A percentile compares a stretch with the other conserved stretches of the same genome.
Conservation (phyloP, 768 basidiomycete genomes). For the Artomyces pyxidatus region DNA sequence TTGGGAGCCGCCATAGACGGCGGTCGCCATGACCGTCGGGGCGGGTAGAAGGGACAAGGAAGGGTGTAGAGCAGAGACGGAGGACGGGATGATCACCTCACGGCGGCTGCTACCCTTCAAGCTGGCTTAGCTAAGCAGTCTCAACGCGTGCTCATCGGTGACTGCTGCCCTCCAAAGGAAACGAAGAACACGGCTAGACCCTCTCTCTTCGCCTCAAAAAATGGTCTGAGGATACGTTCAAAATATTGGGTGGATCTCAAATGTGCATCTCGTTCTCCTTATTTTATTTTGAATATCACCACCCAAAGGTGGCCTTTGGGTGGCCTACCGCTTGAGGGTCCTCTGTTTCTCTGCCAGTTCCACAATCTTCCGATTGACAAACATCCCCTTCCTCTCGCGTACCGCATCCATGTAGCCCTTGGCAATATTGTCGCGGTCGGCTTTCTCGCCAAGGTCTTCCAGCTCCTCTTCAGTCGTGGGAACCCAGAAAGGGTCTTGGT, state of each 20-base stretch:
- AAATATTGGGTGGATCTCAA: no score
- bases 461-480: slow-evolving; percentile 95
- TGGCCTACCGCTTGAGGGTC: slow-evolving; percentile 57
- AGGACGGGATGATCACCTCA: no score
- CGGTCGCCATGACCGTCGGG: slow-evolving; percentile 2
- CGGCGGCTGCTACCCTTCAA: no score
- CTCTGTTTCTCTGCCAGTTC: slow-evolving; percentile 97
- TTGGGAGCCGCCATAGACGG: not conserved
- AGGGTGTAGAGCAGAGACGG: not conserved
- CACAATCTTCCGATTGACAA: slow-evolving; percentile 91
- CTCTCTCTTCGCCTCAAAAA: no score
- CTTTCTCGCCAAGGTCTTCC: slow-evolving; percentile 94
- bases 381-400: slow-evolving; percentile 89
- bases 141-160: no score
- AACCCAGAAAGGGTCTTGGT: slow-evolving; percentile 96
- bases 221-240: no score
- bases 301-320: no score
- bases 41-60: not conserved
- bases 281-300: no score
- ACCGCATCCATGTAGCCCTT: slow-evolving; percentile 89
- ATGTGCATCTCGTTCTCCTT: no score
- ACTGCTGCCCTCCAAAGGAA: not conserved
- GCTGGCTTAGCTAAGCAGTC: no score
- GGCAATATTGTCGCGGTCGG: slow-evolving; percentile 89
- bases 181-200: no score